These are phyloP conservation scores for Citrus sp. DNA, from an alignment of 345 rosid species.

Conservation along the genomic window DNA sequence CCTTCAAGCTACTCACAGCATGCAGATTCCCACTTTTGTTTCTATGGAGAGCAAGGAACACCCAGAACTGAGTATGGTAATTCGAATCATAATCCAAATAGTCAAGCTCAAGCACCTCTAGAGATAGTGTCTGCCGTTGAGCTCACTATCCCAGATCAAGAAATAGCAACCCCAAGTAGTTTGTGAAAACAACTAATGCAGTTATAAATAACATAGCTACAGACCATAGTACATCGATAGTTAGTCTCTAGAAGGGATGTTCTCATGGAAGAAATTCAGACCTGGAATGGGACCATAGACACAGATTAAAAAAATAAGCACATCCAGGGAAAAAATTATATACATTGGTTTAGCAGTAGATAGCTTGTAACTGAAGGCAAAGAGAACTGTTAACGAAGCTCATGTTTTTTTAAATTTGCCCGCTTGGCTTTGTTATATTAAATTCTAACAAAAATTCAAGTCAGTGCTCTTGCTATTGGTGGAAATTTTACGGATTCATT, in stretches of 20 bases:
- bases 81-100: not conserved
- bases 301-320: accelerated
- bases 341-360: not conserved
- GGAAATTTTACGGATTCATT: not conserved
- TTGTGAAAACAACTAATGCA: not conserved
- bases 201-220: not conserved
- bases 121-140: not conserved
- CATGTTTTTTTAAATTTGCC: not conserved
- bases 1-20: slow-evolving; percentile 17
- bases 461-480: not conserved
- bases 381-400: too few species aligned
- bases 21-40: not conserved
- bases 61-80: not conserved
- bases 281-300: not conserved
- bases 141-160: not conserved
- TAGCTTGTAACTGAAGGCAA: not conserved
- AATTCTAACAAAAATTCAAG: not conserved
- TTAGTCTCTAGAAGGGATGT: too few species aligned
- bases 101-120: too few species aligned
- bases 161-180: not conserved
- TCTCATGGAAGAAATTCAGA: not conserved
- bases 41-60: slow-evolving; percentile 18
- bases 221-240: not conserved
- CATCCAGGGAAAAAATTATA: not conserved
- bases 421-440: not conserved